Base-by-base conservation (phyloP, 2,329 filamentous ascomycete genomes). In the Fusarium compactum region DNA sequence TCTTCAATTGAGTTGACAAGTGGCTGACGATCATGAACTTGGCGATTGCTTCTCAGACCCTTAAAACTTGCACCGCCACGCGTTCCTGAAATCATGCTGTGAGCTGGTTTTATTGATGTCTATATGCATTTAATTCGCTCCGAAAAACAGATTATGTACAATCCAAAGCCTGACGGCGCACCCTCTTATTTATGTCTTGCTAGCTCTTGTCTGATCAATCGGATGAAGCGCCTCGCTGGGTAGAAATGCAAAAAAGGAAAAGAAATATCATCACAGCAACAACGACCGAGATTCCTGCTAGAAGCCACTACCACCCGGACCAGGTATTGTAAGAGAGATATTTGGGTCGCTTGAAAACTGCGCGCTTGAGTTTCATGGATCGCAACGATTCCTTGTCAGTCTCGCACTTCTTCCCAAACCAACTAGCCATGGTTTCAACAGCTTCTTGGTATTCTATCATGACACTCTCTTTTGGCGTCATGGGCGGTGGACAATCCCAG, bases 401-500 rank as follows among this genome's bases (percentile, higher is more conserved):
- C 64, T 82, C 80, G 53, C 77, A 76, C 25, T 76, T 74, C 29
- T 76, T 76, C n/a, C 80, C 79, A 3, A 82, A 71, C 84, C 84
- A 85, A 14, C 75, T 71, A 46, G 80, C 80, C 20, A 85, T 80
- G 12, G 78, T 76, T 30, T 80, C 75, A 1, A 82, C 79, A 6
- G 84, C 82, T 48, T 81, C 80, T n/a, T 76, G 76, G 58, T 86
- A 86, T 67, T 86, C 84, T n/a, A 80, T 72, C n/a, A 63, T 68
- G 16, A 84, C 83, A 32, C 79, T 84, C 22, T 80, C 78, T 56
- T 85, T 85, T 11, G 82, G 82, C 2, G 79, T 69, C 67, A 85
- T 76, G 5, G 83, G 83, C 5, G 80, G 79, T 2, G 83, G 83
- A 45, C 84, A 84, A 65, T 86, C 84, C 84, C 84, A 86, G 3